Evolutionary conservation across 129 eudicot genomes (phyloP), one percentile per base, ranked within the genome.

Genomic region (Artemisia tridentata): DNA sequence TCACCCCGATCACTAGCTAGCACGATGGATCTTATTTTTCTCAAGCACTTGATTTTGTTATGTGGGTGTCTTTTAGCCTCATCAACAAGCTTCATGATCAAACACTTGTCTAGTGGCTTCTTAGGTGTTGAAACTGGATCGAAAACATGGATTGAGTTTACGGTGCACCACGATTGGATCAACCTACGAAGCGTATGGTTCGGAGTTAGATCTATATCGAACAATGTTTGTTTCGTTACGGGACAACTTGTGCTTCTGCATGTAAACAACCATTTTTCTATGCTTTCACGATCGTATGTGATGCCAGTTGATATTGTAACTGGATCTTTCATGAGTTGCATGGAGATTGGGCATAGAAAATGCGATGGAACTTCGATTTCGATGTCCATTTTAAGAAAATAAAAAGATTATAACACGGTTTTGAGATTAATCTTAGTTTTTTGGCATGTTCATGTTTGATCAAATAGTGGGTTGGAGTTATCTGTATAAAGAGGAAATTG

Each of bases 251-350:
- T 63, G 79, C 41, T 78, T 69, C 63, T 79, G 88, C 81, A 76
- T 9, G 85, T 73, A 54, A 80, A 79, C 11, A 93, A 31, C 96
- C 98, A 93, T 75, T 72, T 84, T 52, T 93, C 81, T 3, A 93
- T 89, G 86, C 70, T 82, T 5, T 80, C 83, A 19, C 97, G 69
- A 62, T 93, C 98, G 71, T 93, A 93, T 2, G 96, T 93, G 50
- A 93, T 89, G 8, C 98, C 98, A 1, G 96, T 85, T 0, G 88
- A 71, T 16, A 93, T 68, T 6, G 86, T 89, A 5, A 93, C 96
- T 0, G 98, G 98, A 73, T 93, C 98, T 57, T 70, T 87, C 98
- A 93, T 93, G 15, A 88, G 81, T 70, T 93, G 95, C 85, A 89
- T 84, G 46, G 98, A 89, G 59, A 93, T 93, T 21, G 97, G 98